Conservation (phyloP, 2,329 filamentous ascomycete genomes). For the Colletotrichum cereale region DNA sequence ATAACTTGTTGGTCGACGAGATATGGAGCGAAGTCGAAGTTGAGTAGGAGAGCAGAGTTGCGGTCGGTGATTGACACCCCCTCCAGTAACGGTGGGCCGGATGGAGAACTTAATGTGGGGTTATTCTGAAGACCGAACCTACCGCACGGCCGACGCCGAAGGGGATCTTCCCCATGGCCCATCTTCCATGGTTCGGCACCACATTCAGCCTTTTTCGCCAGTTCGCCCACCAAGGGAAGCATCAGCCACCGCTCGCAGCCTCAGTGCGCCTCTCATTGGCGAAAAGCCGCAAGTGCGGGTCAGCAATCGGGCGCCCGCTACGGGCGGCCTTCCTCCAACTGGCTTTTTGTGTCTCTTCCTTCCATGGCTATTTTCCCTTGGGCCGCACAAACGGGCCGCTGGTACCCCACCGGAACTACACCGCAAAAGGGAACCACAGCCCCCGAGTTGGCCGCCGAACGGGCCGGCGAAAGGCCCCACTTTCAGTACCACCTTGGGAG, state of each 20-base stretch:
- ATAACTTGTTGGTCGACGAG: background rate
- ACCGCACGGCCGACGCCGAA: constrained; percentile 32
- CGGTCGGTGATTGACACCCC: background rate
- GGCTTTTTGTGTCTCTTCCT: no score
- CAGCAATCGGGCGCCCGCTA: background rate
- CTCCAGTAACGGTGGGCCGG: constrained; percentile 9
- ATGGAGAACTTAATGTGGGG: constrained; percentile 25
- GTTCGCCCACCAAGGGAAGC: background rate
- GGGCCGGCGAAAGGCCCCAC: constrained; percentile 24
- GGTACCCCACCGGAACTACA: constrained; percentile 27
- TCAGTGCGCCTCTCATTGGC: constrained; percentile 17
- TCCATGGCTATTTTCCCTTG: background rate
- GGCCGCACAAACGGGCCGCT: constrained; percentile 39
- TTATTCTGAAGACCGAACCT: background rate
- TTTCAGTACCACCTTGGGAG: background rate
- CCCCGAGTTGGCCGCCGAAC: constrained; percentile 32
- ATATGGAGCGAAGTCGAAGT: constrained; percentile 26
- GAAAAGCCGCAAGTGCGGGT: background rate
- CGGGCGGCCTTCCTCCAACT: background rate
- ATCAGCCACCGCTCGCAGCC: constrained; percentile 11
- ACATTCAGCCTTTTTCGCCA: background rate
- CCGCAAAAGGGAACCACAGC: constrained; percentile 31
- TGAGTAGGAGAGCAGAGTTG: background rate
- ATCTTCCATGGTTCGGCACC: background rate
- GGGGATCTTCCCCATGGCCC: background rate